Percentiles rank a stretch among this genome's conserved stretches.
Conservation (phyloP, 371 early-diverging fungal species). For the Haplosporangium sp. region DNA sequence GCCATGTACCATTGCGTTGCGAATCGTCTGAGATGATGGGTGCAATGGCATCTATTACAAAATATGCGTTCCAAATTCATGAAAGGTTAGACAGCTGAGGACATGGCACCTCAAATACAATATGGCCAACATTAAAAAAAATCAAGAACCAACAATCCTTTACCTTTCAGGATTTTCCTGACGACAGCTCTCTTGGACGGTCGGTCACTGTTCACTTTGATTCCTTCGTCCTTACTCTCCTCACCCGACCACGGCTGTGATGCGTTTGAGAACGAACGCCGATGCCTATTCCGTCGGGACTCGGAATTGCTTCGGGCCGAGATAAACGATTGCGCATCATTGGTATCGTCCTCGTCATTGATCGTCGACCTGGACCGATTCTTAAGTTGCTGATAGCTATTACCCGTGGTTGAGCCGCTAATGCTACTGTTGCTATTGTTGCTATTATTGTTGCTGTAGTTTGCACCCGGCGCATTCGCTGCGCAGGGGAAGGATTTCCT, state of each 20-base stretch:
- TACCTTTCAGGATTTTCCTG: conserved; percentile 25
- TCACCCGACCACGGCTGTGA: conserved; percentile 30
- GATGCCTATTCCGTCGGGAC: conserved; percentile 31
- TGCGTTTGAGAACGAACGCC: conserved; percentile 17
- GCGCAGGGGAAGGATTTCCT: conserved; percentile 57
- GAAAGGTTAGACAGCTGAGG: not conserved
- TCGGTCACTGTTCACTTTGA: conserved; percentile 1
- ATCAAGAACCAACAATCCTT: not conserved
- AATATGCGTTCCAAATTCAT: not conserved
- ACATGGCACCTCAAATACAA: not conserved
- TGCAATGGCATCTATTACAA: conserved; percentile 23
- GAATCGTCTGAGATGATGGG: conserved; percentile 20
- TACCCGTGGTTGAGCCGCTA: conserved; percentile 1
- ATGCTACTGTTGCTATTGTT: not conserved
- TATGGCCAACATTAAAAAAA: not conserved
- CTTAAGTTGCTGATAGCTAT: conserved; percentile 18
- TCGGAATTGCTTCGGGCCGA: conserved; percentile 33
- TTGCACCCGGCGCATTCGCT: conserved; percentile 24
- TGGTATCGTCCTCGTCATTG: conserved; percentile 30
- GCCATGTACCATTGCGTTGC: conserved; percentile 17
- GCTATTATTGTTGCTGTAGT: not conserved
- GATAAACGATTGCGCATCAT: conserved; percentile 46
- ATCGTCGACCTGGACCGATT: conserved; percentile 26
- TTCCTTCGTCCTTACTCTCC: conserved; percentile 5
- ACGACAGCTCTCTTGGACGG: conserved; percentile 17